Conservation (phyloP, 495 filamentous ascomycete genomes). For the Neurospora pannonica region DNA sequence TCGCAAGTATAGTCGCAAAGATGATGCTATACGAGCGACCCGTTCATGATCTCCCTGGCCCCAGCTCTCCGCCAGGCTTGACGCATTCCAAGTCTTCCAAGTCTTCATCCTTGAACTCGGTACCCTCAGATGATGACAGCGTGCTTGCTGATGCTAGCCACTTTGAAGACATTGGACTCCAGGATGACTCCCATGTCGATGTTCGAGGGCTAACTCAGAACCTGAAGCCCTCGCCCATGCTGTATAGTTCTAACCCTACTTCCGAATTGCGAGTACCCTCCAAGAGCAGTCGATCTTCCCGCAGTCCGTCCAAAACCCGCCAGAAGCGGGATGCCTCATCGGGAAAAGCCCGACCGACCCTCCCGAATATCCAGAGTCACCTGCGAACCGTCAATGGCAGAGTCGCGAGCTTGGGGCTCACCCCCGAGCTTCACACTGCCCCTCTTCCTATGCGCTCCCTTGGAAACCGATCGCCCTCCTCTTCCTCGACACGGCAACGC, state of each 20-base stretch:
- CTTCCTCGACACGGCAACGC: slow-evolving; percentile 20
- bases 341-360: slow-evolving; percentile 12
- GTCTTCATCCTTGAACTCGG: slow-evolving; percentile 77
- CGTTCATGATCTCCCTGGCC: slow-evolving; percentile 42
- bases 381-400: slow-evolving; percentile 22
- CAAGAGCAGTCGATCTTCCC: slow-evolving; percentile 24
- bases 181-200: slow-evolving; percentile 47
- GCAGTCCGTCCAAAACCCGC: slow-evolving; percentile 15
- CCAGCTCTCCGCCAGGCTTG: slow-evolving; percentile 75
- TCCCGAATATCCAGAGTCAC: slow-evolving; percentile 22
- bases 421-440: slow-evolving; percentile 21
- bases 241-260: slow-evolving; percentile 32
- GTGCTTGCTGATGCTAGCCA: slow-evolving; percentile 62
- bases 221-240: slow-evolving; percentile 32
- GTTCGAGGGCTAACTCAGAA: slow-evolving; percentile 32
- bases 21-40: slow-evolving; percentile 50
- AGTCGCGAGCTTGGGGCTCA: slow-evolving; percentile 19
- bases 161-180: slow-evolving; percentile 89
- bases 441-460: slow-evolving; percentile 27
- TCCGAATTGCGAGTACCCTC: slow-evolving; percentile 32
- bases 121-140: slow-evolving; percentile 57
- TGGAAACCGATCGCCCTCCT: slow-evolving; percentile 24
- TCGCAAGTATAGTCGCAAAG: slow-evolving; percentile 14
- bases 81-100: slow-evolving; percentile 83
- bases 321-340: slow-evolving; percentile 13